Evolutionary conservation across 768 basidiomycete species (phyloP).

Genomic region (Suillus hirtellus): DNA sequence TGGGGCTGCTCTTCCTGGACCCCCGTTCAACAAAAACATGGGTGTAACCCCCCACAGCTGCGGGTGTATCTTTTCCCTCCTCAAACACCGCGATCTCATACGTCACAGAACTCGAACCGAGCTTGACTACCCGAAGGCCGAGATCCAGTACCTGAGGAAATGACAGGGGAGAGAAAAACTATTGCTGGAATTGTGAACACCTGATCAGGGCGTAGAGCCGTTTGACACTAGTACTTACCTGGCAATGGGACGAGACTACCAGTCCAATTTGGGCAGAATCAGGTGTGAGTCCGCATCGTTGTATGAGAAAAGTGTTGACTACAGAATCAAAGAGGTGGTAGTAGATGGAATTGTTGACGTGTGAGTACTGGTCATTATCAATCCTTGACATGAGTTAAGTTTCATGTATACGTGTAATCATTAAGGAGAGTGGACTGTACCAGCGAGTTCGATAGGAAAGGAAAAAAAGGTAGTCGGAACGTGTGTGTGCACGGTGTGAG

Average conservation of each 20-base stretch:
- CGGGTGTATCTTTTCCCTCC: constrained; percentile 29
- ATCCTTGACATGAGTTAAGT: constrained; percentile 49
- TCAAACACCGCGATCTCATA: constrained; percentile 82
- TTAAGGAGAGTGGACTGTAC: constrained; percentile 34
- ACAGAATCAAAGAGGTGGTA: constrained; percentile 83
- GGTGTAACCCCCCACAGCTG: constrained; percentile 61
- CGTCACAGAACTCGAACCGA: constrained; percentile 74
- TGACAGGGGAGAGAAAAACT: constrained; percentile 73
- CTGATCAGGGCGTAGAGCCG: not conserved
- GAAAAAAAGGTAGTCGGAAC: constrained; percentile 59
- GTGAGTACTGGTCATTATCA: constrained; percentile 85
- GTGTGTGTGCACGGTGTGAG: constrained; percentile 15
- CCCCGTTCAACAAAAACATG: constrained; percentile 78
- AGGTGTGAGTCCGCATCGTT: constrained; percentile 58
- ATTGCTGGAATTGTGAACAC: not conserved
- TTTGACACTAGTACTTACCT: constrained; percentile 38
- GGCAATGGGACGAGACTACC: constrained; percentile 76
- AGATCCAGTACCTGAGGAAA: constrained; percentile 74
- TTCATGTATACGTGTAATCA: not conserved
- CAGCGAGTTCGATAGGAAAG: constrained; percentile 70
- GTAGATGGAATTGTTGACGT: constrained; percentile 80
- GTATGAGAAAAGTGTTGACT: constrained; percentile 77
- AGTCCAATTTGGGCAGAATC: constrained; percentile 63
- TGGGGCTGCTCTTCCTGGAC: constrained; percentile 56
- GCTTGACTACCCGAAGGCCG: constrained; percentile 63